phyloP scores from a whole-genome alignment of 176 grass and related monocot species.

The Phragmites australis region DNA sequence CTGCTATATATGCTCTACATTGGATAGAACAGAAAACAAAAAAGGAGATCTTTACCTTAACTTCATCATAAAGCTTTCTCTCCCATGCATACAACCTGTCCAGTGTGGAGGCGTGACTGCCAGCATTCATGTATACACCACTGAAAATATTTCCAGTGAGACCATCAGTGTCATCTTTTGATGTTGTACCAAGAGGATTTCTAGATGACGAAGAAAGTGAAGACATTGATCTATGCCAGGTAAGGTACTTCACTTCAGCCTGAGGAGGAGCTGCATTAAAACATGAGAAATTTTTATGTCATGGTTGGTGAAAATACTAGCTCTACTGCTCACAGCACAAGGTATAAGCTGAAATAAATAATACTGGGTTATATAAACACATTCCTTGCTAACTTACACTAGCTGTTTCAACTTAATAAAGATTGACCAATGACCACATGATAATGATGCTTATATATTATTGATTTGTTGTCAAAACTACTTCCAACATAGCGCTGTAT shows the following conservation, averaged over 20 bases:
- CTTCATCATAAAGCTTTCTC: conserved; percentile 97
- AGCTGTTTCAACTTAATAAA: not conserved
- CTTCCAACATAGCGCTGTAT: not conserved
- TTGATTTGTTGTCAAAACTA: not conserved
- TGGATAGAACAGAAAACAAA: conserved; percentile 19
- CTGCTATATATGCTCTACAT: conserved; percentile 8
- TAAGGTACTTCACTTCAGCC: conserved; percentile 72
- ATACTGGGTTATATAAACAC: not conserved
- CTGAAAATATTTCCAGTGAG: conserved; percentile 63
- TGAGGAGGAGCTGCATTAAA: conserved; percentile 68
- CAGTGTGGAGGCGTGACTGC: conserved; percentile 90
- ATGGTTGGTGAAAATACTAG: conserved; percentile 20
- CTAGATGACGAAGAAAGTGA: conserved; percentile 88
- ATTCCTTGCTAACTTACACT: not conserved
- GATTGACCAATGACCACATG: too few species aligned
- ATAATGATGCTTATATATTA: not conserved
- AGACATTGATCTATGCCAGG: conserved; percentile 87
- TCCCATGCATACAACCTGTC: conserved; percentile 98
- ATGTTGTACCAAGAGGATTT: conserved; percentile 58
- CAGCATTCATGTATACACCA: conserved; percentile 87
- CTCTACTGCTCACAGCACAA: not conserved
- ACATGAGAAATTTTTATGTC: conserved; percentile 26
- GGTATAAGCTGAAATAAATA: not conserved
- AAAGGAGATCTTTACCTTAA: conserved; percentile 66
- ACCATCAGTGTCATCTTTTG: conserved; percentile 61